These are phyloP conservation scores for Fusarium sp. DNA, from an alignment of 2,329 filamentous ascomycete species.

Conservation along the genomic window DNA sequence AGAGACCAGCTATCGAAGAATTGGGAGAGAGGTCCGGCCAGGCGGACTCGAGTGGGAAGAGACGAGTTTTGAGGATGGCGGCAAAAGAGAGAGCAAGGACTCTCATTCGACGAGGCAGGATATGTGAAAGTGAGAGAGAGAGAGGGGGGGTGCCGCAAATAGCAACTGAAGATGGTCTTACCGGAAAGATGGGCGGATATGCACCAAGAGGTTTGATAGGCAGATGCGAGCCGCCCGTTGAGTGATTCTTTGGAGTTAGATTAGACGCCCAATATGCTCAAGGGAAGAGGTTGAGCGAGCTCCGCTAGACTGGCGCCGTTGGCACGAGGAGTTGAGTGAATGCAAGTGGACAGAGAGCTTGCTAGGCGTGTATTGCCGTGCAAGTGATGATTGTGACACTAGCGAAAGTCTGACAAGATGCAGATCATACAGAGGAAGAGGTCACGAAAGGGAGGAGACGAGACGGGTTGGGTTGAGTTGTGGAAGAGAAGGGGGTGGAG, in stretches of 20 bases:
- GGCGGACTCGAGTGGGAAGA: slow-evolving; percentile 53
- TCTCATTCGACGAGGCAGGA: slow-evolving; percentile 47
- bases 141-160: slow-evolving; percentile 40
- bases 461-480: not conserved
- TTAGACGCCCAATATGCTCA: slow-evolving; percentile 43
- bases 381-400: slow-evolving; percentile 1
- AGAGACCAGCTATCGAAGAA: slow-evolving; percentile 64
- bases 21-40: slow-evolving; percentile 50
- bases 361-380: slow-evolving; percentile 6
- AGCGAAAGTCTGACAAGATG: not conserved
- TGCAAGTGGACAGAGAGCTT: slow-evolving; percentile 8
- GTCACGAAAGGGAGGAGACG: not conserved
- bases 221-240: slow-evolving; percentile 35
- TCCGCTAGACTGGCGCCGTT: slow-evolving; percentile 29
- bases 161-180: slow-evolving; percentile 42
- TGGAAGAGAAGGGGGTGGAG: slow-evolving; percentile 25
- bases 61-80: slow-evolving; percentile 60
- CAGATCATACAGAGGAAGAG: not conserved
- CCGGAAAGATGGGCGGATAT: slow-evolving; percentile 37
- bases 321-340: slow-evolving; percentile 10
- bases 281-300: slow-evolving; percentile 55
- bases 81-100: slow-evolving; percentile 42
- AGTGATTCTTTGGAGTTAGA: slow-evolving; percentile 42
- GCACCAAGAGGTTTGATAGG: slow-evolving; percentile 43
- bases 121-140: slow-evolving; percentile 36